phyloP scores from a whole-genome alignment of 1,284 basidiomycete genomes.

The Trichosporon sp. region DNA sequence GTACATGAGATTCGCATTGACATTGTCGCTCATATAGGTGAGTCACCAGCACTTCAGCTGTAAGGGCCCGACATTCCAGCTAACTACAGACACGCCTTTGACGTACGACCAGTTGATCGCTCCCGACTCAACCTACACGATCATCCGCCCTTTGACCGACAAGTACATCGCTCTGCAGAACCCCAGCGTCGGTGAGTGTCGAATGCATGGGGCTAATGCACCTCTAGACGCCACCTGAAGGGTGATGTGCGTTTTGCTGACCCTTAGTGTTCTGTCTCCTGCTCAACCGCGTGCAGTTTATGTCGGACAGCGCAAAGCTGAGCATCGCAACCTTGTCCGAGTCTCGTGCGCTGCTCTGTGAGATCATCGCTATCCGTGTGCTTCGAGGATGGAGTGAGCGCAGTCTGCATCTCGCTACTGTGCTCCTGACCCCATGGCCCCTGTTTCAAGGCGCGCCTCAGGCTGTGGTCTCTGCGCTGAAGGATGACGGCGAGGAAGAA shows the following conservation, averaged over 20 bases:
- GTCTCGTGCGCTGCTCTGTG: constrained; percentile 74
- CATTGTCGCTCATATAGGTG: constrained; percentile 47
- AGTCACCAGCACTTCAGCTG: constrained; percentile 5
- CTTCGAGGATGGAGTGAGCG: constrained; percentile 71
- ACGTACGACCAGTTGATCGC: constrained; percentile 68
- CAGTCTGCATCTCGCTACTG: constrained; percentile 68
- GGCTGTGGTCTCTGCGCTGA: constrained; percentile 58
- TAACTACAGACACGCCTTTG: constrained; percentile 62
- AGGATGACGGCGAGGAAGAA: constrained; percentile 61
- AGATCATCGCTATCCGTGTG: constrained; percentile 76
- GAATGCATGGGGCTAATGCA: too few species aligned
- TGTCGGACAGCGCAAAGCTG: constrained; percentile 59
- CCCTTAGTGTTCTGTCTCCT: constrained; percentile 75
- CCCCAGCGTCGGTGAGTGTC: constrained; percentile 43
- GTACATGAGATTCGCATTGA: constrained; percentile 48
- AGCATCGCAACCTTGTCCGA: constrained; percentile 59
- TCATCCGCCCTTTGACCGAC: constrained; percentile 54
- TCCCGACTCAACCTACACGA: constrained; percentile 79
- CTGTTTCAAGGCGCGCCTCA: constrained; percentile 76
- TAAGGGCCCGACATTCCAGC: neutral
- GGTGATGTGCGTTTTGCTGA: neutral
- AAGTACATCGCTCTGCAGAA: constrained; percentile 45
- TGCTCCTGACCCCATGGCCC: constrained; percentile 79
- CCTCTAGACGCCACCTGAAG: too few species aligned
- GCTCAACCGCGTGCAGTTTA: constrained; percentile 79